A percentile compares a stretch with the other conserved stretches of the same genome.
These are phyloP conservation scores for Trifolium repens DNA, from an alignment of 306 rosid species.

Conservation along the genomic window DNA sequence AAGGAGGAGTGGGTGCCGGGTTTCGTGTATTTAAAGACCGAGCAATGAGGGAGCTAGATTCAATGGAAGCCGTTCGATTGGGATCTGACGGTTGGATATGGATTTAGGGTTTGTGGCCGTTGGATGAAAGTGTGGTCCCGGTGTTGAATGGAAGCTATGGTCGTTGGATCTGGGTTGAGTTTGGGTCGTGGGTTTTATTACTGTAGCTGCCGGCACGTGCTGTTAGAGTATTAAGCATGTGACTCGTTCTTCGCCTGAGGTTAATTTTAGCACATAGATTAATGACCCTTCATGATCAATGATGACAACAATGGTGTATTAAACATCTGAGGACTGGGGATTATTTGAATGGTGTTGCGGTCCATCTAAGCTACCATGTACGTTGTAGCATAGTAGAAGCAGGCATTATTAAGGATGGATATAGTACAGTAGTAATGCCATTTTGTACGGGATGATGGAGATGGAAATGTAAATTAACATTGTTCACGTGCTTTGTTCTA, in stretches of 20 bases:
- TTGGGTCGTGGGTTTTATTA: conserved; percentile 51
- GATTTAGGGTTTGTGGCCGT: conserved; percentile 18
- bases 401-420: not conserved
- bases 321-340: not conserved
- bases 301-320: not conserved
- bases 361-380: not conserved
- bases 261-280: conserved; percentile 12
- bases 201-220: conserved; percentile 79
- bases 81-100: not conserved
- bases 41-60: conserved; percentile 45
- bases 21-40: conserved; percentile 50
- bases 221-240: conserved; percentile 24
- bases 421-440: no score
- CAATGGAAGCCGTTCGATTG: conserved; percentile 49
- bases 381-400: not conserved
- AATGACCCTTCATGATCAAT: not conserved
- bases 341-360: conserved; percentile 14
- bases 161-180: conserved; percentile 66
- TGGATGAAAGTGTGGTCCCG: conserved; percentile 42
- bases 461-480: not conserved
- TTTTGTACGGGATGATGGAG: not conserved
- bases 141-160: conserved; percentile 52
- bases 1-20: conserved; percentile 41
- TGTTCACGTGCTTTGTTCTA: not conserved
- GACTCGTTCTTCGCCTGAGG: conserved; percentile 31